Percentiles rank a stretch among this genome's conserved stretches.
Evolutionary conservation across 768 basidiomycete genomes (phyloP).

Genomic region (Sporobolomyces phaffii): DNA sequence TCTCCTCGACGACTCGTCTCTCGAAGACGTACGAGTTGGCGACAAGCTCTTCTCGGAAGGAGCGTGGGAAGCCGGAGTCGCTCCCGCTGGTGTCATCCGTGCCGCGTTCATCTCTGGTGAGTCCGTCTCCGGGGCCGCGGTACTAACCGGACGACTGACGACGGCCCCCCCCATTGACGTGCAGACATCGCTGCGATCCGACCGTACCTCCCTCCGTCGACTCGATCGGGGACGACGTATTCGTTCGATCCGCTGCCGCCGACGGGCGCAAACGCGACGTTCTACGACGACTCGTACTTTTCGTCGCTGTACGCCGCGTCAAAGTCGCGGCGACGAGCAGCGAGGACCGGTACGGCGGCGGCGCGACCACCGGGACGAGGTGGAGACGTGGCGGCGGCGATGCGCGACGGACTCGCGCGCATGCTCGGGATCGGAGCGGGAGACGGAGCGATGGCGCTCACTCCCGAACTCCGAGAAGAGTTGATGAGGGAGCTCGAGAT

Average conservation of each 20-base stretch:
- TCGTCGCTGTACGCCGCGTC: conserved; percentile 34
- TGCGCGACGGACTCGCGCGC: conserved; percentile 23
- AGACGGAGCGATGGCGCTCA: conserved; percentile 20
- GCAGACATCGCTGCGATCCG: conserved; percentile 31
- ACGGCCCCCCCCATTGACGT: no score
- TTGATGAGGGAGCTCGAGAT: conserved; percentile 32
- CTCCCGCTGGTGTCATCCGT: conserved; percentile 33
- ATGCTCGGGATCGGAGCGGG: conserved; percentile 22
- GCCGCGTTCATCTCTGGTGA: conserved; percentile 35
- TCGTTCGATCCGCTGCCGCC: conserved; percentile 87
- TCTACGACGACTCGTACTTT: conserved; percentile 74
- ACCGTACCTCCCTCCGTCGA: conserved; percentile 35
- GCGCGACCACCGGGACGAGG: not conserved
- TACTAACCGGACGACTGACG: no score
- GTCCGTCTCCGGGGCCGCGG: not conserved
- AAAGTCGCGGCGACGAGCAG: not conserved
- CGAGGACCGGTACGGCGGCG: not conserved
- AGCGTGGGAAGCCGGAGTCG: conserved; percentile 15
- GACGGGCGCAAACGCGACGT: conserved; percentile 52
- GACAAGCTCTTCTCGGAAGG: conserved; percentile 17
- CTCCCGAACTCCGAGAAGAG: conserved; percentile 27
- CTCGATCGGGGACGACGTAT: conserved; percentile 53
- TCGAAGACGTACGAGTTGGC: conserved; percentile 16
- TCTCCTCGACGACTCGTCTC: conserved; percentile 31
- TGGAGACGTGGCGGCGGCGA: conserved; percentile 4